Conservation (phyloP, 2,329 filamentous ascomycete species). For the Parafenestella ontariensis region DNA sequence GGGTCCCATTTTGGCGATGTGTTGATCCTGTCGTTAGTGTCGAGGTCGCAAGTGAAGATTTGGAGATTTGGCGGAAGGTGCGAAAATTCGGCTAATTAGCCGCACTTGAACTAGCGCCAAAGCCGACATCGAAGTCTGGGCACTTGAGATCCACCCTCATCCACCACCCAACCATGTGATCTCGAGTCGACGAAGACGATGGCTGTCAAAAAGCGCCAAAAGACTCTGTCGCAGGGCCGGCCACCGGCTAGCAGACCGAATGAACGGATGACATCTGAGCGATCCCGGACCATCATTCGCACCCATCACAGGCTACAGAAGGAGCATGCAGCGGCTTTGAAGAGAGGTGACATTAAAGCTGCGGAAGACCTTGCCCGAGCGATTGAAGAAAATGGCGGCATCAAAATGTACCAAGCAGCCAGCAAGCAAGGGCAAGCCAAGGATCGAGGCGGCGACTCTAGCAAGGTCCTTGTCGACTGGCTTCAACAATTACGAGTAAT, state of each 20-base stretch:
- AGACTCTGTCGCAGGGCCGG: conserved; percentile 43
- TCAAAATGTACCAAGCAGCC: conserved; percentile 67
- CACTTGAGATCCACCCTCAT: conserved; percentile 5
- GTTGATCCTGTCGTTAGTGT: conserved; percentile 45
- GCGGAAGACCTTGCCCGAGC: conserved; percentile 55
- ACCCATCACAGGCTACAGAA: conserved; percentile 68
- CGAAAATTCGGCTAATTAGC: conserved; percentile 14
- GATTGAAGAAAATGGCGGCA: conserved; percentile 64
- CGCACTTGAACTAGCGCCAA: conserved; percentile 27
- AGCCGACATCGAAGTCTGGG: conserved; percentile 21
- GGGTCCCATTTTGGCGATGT: conserved; percentile 50
- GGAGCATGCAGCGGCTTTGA: conserved; percentile 59
- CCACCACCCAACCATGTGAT: conserved; percentile 13
- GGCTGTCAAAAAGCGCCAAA: conserved; percentile 44
- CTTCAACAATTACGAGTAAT: conserved; percentile 48
- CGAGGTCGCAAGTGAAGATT: conserved; percentile 36
- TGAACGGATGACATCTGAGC: conserved; percentile 60
- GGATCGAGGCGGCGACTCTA: conserved; percentile 69
- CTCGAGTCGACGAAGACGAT: conserved; percentile 17
- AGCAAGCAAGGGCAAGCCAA: conserved; percentile 68
- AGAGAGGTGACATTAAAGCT: conserved; percentile 49
- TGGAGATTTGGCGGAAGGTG: conserved; percentile 15
- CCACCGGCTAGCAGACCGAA: conserved; percentile 39
- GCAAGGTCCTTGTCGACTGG: conserved; percentile 66
- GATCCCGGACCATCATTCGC: conserved; percentile 65